A percentile compares a stretch with the other conserved stretches of the same genome.
Evolutionary conservation across 768 basidiomycete genomes (phyloP).

Genomic region (Suillus fuscotomentosus): DNA sequence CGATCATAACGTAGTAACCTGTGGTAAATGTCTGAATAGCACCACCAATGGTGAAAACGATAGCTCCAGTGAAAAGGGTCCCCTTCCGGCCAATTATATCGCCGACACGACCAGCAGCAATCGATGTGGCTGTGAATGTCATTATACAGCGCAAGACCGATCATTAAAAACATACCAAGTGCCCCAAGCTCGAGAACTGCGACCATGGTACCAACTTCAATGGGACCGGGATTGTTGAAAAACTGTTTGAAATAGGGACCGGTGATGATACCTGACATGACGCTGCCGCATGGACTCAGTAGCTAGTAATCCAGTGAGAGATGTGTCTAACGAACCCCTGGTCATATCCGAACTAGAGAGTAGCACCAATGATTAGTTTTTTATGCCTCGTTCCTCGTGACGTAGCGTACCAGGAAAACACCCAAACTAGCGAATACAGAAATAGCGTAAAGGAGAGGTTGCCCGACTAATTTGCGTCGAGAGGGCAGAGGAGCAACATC

Average conservation of each 20-base stretch:
- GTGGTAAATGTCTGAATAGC: conserved; percentile 80
- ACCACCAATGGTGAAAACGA: conserved; percentile 85
- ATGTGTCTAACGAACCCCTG: conserved; percentile 56
- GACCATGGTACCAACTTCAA: conserved; percentile 90
- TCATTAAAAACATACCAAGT: conserved; percentile 55
- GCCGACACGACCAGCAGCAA: conserved; percentile 86
- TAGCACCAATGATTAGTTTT: conserved; percentile 1
- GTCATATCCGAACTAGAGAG: conserved; percentile 74
- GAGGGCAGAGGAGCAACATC: conserved; percentile 24
- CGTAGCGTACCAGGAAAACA: conserved; percentile 70
- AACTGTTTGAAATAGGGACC: conserved; percentile 79
- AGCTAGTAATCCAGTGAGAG: conserved; percentile 11
- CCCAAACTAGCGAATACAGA: conserved; percentile 82
- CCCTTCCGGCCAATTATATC: conserved; percentile 84
- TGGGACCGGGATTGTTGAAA: conserved; percentile 73
- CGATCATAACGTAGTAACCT: conserved; percentile 77
- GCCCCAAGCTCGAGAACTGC: conserved; percentile 94
- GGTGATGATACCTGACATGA: conserved; percentile 92
- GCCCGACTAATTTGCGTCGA: conserved; percentile 65
- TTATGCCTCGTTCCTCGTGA: not conserved
- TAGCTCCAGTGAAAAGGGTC: conserved; percentile 79
- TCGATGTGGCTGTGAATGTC: conserved; percentile 66
- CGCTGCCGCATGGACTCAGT: conserved; percentile 40
- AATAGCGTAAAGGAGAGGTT: conserved; percentile 74
- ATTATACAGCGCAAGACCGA: not conserved